Evolutionary conservation across 768 basidiomycete species (phyloP).

Genomic region (Termitomyces sp.): DNA sequence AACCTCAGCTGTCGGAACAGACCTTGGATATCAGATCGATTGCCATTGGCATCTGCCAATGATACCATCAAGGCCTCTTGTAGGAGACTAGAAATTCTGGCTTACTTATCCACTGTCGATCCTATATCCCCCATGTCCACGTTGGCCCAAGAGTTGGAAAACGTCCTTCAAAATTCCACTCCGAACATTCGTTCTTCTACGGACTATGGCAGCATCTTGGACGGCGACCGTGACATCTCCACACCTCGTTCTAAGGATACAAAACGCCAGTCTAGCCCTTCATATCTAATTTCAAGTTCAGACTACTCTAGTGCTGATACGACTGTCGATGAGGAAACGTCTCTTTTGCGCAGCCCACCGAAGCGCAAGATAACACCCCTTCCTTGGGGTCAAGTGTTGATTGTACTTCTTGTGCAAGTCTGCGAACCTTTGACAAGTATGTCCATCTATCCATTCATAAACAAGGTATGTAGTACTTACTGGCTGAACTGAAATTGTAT

Average conservation of each 20-base stretch:
- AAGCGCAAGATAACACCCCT: conserved; percentile 38
- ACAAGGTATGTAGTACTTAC: conserved; percentile 37
- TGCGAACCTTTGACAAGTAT: conserved; percentile 54
- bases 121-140: background rate
- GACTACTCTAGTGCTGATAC: conserved; percentile 3
- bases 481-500: background rate
- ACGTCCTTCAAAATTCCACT: background rate
- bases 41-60: too few species aligned
- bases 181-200: background rate
- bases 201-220: background rate
- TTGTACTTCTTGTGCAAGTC: conserved; percentile 47
- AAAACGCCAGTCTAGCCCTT: background rate
- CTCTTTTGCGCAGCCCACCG: conserved; percentile 26
- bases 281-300: background rate
- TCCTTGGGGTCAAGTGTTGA: conserved; percentile 48
- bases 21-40: too few species aligned
- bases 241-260: background rate
- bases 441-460: conserved; percentile 60
- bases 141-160: background rate
- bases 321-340: conserved; percentile 33
- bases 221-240: background rate
- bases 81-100: too few species aligned
- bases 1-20: too few species aligned
- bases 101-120: background rate
- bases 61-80: too few species aligned